These are phyloP conservation scores for Fusarium buxicola DNA, from an alignment of 2,329 filamentous ascomycete genomes.

Conservation along the genomic window DNA sequence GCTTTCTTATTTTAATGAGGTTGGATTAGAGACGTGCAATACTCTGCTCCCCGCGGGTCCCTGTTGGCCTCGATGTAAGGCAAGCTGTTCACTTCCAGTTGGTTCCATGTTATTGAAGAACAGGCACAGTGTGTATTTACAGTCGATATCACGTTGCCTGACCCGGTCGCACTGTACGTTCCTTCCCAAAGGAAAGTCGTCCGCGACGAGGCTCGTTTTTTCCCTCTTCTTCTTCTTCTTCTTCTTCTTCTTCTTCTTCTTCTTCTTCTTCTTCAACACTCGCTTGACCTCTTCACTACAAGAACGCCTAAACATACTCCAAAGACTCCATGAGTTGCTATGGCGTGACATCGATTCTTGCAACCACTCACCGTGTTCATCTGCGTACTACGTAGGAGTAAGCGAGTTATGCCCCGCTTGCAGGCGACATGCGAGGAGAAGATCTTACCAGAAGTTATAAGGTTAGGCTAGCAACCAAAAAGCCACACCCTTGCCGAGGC, in stretches of 20 bases:
- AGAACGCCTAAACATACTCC: slow-evolving; percentile 13
- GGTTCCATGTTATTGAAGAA: slow-evolving; percentile 8
- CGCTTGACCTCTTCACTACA: slow-evolving; percentile 3
- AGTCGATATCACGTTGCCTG: background rate
- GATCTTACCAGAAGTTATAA: slow-evolving; percentile 15
- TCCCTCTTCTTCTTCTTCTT: no score
- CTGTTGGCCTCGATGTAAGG: no score
- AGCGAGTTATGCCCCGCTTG: slow-evolving; percentile 15
- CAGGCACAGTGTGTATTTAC: slow-evolving; percentile 18
- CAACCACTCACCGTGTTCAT: background rate
- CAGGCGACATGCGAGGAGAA: slow-evolving; percentile 31
- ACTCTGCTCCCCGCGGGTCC: background rate
- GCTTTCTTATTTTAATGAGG: background rate
- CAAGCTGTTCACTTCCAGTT: background rate
- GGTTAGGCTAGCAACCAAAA: slow-evolving; percentile 16
- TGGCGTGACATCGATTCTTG: background rate
- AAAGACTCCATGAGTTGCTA: background rate
- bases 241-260: slow-evolving; percentile 15
- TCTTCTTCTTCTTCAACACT: slow-evolving; percentile 16
- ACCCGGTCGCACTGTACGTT: slow-evolving; percentile 19
- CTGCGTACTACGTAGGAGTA: no score
- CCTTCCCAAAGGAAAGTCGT: no score
- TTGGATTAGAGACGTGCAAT: background rate
- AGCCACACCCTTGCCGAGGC: slow-evolving; percentile 32
- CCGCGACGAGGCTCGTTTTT: no score